These are phyloP conservation scores for Draba incana DNA, from an alignment of 345 rosid genomes.

Conservation along the genomic window DNA sequence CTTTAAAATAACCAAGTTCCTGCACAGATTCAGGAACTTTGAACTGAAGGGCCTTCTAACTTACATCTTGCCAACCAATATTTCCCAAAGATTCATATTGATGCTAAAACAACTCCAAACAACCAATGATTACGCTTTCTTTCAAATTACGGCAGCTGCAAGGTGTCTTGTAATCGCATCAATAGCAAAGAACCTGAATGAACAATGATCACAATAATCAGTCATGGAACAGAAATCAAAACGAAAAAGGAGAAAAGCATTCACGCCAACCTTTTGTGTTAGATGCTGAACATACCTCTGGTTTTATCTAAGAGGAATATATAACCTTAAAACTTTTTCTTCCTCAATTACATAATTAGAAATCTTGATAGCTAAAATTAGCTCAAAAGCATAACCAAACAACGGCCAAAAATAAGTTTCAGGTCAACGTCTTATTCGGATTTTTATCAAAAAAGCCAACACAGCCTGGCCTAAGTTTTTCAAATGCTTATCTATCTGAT, in stretches of 20 bases:
- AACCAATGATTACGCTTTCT: slow-evolving; percentile 21
- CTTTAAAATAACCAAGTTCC: slow-evolving; percentile 36
- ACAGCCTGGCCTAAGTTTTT: slow-evolving; percentile 18
- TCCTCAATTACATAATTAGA: slow-evolving; percentile 35
- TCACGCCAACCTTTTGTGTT: slow-evolving; percentile 19
- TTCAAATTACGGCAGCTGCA: neutral
- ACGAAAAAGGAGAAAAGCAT: neutral
- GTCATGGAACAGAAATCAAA: neutral
- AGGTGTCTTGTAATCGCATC: neutral
- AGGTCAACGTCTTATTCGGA: slow-evolving; percentile 38
- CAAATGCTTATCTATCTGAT: slow-evolving; percentile 11
- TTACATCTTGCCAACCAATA: slow-evolving; percentile 39
- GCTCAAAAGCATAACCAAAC: slow-evolving; percentile 32
- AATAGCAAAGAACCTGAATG: slow-evolving; percentile 31
- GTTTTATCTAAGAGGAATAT: slow-evolving; percentile 1
- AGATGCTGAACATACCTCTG: slow-evolving; percentile 25
- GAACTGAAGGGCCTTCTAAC: slow-evolving; percentile 28
- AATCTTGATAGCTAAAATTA: slow-evolving; percentile 32
- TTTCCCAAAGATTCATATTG: slow-evolving; percentile 17
- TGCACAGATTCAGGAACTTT: slow-evolving; percentile 47
- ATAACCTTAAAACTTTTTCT: slow-evolving; percentile 3
- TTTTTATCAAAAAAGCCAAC: slow-evolving; percentile 20
- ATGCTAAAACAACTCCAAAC: slow-evolving; percentile 5
- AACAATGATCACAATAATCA: slow-evolving; percentile 23
- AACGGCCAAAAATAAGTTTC: slow-evolving; percentile 36